These are phyloP conservation scores for Aspergillaceae sp. DNA, from an alignment of 2,329 filamentous ascomycete genomes.

Conservation along the genomic window DNA sequence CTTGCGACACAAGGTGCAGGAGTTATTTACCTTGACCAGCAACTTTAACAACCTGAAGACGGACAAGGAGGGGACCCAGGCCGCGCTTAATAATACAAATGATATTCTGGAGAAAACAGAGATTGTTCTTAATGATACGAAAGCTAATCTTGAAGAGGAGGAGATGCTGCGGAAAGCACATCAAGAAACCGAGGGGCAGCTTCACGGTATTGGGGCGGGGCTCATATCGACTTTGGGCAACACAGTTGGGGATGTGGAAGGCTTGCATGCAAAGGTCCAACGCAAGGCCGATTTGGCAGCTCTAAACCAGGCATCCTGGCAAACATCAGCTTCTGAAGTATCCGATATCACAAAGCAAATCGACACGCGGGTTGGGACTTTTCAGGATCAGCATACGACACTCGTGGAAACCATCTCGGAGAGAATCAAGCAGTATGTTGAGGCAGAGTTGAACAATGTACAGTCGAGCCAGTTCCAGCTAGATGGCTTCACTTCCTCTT, in stretches of 20 bases:
- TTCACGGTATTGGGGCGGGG: conserved; percentile 63
- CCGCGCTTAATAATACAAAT: conserved; percentile 68
- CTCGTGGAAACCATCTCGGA: conserved; percentile 59
- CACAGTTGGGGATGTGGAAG: conserved; percentile 71
- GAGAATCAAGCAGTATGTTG: conserved; percentile 69
- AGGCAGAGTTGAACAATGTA: conserved; percentile 63
- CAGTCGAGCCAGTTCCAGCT: conserved; percentile 62
- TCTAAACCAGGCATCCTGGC: conserved; percentile 72
- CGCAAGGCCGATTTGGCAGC: conserved; percentile 76
- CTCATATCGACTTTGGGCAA: conserved; percentile 69
- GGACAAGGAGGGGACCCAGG: conserved; percentile 70
- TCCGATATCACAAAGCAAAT: conserved; percentile 67
- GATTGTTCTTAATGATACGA: conserved; percentile 68
- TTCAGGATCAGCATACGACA: conserved; percentile 63
- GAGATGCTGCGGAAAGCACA: conserved; percentile 72
- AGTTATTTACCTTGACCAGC: conserved; percentile 76
- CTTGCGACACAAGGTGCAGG: conserved; percentile 85
- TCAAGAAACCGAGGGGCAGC: conserved; percentile 69
- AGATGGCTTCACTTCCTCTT: conserved; percentile 57
- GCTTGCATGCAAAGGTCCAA: conserved; percentile 76
- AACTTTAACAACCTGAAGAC: conserved; percentile 84
- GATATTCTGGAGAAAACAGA: conserved; percentile 81
- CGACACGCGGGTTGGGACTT: conserved; percentile 63
- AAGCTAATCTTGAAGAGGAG: conserved; percentile 69
- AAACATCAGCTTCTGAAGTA: conserved; percentile 65